Conservation (phyloP, 2,329 filamentous ascomycete genomes). For the Diplodia sapinea region DNA sequence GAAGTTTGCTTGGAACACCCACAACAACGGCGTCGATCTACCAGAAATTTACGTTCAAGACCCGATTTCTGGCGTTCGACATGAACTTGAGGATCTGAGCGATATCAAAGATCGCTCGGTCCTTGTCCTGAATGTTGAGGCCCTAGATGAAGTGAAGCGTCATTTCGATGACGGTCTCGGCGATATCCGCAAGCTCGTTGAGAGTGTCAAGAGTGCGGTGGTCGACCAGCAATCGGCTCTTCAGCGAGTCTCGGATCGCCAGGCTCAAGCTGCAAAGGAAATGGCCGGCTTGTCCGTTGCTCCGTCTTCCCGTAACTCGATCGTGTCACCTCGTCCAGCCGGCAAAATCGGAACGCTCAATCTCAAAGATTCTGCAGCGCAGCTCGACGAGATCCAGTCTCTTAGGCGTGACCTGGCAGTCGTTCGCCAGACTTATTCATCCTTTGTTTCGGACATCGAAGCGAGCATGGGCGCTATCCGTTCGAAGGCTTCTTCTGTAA, state of each 20-base stretch:
- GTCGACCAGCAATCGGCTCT: constrained; percentile 82
- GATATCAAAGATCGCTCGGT: constrained; percentile 96
- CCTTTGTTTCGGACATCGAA: constrained; percentile 86
- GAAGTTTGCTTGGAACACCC: constrained; percentile 98
- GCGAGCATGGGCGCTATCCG: constrained; percentile 85
- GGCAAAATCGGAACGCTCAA: constrained; percentile 37
- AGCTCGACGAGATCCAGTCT: constrained; percentile 78
- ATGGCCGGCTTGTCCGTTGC: constrained; percentile 70
- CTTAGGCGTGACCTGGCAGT: constrained; percentile 88
- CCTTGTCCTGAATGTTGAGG: constrained; percentile 91
- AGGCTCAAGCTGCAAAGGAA: constrained; percentile 87
- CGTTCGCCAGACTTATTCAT: constrained; percentile 89
- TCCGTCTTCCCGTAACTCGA: constrained; percentile 43
- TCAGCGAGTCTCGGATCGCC: constrained; percentile 85
- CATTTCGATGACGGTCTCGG: constrained; percentile 93
- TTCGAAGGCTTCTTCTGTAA: constrained; percentile 80
- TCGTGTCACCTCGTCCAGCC: constrained; percentile 39
- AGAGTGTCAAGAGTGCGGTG: constrained; percentile 81
- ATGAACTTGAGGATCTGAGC: constrained; percentile 89
- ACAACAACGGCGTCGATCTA: constrained; percentile 87
- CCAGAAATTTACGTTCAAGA: constrained; percentile 99
- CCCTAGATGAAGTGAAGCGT: constrained; percentile 91
- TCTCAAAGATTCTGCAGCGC: constrained; percentile 57
- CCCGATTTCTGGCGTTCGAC: constrained; percentile 90
- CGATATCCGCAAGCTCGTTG: constrained; percentile 79